phyloP scores from a whole-genome alignment of 768 basidiomycete species.

The Fistulinella prunicolor region DNA sequence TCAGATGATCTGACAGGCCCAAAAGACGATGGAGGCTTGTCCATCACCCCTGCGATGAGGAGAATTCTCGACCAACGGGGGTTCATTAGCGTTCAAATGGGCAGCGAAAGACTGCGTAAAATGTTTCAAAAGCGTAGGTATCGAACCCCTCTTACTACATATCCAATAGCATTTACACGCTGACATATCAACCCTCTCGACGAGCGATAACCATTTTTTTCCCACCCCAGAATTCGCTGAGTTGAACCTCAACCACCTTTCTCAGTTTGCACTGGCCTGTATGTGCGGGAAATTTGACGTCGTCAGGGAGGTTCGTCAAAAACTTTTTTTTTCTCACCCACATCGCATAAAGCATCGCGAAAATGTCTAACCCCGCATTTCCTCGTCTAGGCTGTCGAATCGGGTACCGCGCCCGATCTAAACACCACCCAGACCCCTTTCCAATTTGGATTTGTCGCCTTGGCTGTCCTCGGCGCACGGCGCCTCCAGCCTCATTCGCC shows the following conservation, averaged over 20 bases:
- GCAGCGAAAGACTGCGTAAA: constrained; percentile 24
- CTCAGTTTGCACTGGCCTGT: constrained; percentile 25
- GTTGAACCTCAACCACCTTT: constrained; percentile 18
- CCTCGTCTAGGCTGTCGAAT: constrained; percentile 18
- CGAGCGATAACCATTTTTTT: too few species aligned
- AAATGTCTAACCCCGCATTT: not conserved
- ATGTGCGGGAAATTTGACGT: constrained; percentile 19
- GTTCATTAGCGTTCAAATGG: constrained; percentile 23
- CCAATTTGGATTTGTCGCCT: constrained; percentile 40
- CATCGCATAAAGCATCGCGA: not conserved
- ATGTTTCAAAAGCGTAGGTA: constrained; percentile 31
- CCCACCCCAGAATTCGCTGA: constrained; percentile 15
- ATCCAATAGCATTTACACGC: too few species aligned
- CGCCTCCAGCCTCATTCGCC: constrained; percentile 23
- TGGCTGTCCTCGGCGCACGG: constrained; percentile 42
- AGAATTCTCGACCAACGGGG: constrained; percentile 25
- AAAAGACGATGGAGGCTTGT: constrained; percentile 21
- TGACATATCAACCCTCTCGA: too few species aligned
- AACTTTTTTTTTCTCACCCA: not conserved
- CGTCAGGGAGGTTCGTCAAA: constrained; percentile 21
- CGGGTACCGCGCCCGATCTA: constrained; percentile 37
- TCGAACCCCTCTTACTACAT: too few species aligned
- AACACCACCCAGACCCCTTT: constrained; percentile 41
- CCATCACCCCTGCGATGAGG: constrained; percentile 26
- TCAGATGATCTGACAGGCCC: constrained; percentile 7